A percentile compares a stretch with the other conserved stretches of the same genome.
These are phyloP conservation scores for Pholiota molesta DNA, from an alignment of 768 basidiomycete genomes.

Conservation along the genomic window DNA sequence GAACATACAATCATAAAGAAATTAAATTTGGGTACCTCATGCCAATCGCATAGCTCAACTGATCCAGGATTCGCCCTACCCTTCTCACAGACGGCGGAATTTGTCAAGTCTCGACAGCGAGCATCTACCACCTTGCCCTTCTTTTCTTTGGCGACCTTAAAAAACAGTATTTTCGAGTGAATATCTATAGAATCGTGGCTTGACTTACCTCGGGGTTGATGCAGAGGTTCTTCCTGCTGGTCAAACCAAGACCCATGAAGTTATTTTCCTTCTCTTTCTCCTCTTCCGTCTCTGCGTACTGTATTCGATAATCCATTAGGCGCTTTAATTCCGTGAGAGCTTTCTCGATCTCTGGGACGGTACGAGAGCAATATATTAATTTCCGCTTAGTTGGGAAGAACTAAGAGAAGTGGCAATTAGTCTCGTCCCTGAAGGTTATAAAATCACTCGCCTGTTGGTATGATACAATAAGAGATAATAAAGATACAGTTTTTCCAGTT, in stretches of 20 bases:
- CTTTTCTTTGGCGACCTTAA: constrained; percentile 94
- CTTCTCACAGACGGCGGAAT: constrained; percentile 79
- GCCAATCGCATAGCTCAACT: constrained; percentile 90
- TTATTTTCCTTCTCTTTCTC: constrained; percentile 75
- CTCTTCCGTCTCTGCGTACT: constrained; percentile 72
- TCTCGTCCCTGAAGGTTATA: background rate
- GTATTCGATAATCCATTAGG: constrained; percentile 85
- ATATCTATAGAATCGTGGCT: background rate
- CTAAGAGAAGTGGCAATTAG: constrained; percentile 42
- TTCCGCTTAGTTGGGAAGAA: constrained; percentile 93
- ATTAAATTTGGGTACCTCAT: constrained; percentile 67
- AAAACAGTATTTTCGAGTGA: constrained; percentile 4
- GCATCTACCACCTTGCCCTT: constrained; percentile 98
- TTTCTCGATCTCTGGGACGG: constrained; percentile 99
- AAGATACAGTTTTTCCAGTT: constrained; percentile 97
- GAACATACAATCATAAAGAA: constrained; percentile 7
- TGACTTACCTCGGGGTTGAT: constrained; percentile 84
- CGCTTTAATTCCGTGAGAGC: constrained; percentile 94
- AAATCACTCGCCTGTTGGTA: constrained; percentile 80
- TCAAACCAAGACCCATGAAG: constrained; percentile 90
- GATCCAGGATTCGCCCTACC: constrained; percentile 87
- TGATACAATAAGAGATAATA: constrained; percentile 93
- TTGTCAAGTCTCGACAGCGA: constrained; percentile 93
- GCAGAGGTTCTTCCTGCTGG: constrained; percentile 95
- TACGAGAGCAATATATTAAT: constrained; percentile 98